Conservation (phyloP, 2,329 filamentous ascomycete genomes). For the Talaromyces funiculosus region DNA sequence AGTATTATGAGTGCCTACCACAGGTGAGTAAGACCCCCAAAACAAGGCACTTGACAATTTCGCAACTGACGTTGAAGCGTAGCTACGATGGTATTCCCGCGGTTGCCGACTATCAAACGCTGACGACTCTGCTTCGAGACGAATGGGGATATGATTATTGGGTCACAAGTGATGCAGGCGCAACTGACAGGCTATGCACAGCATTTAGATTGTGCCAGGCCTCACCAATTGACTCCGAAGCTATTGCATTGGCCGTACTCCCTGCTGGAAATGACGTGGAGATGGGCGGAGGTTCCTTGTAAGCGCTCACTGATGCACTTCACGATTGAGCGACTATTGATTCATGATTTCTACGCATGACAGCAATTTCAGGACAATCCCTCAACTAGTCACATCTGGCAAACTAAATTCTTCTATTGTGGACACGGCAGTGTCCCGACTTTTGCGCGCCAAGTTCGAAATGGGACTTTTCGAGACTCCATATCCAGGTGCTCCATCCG, state of each 20-base stretch:
- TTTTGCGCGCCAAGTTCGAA: conserved; percentile 63
- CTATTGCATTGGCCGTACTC: conserved; percentile 58
- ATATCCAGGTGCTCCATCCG: conserved; percentile 53
- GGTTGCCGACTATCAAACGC: conserved; percentile 58
- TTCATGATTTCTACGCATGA: conserved; percentile 6
- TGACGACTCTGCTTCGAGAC: conserved; percentile 63
- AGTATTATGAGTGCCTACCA: conserved; percentile 71
- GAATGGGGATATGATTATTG: conserved; percentile 71
- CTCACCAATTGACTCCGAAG: conserved; percentile 58
- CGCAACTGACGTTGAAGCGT: not conserved
- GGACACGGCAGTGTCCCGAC: conserved; percentile 60
- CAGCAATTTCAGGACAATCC: conserved; percentile 60
- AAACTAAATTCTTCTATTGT: conserved; percentile 55
- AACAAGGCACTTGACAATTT: not conserved
- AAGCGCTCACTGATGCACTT: conserved; percentile 12
- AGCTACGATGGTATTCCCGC: conserved; percentile 65
- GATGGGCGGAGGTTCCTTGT: conserved; percentile 69
- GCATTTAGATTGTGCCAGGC: conserved; percentile 59
- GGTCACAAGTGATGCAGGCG: conserved; percentile 61
- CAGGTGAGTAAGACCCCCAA: conserved; percentile 31
- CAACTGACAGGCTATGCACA: conserved; percentile 61
- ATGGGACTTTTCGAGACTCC: conserved; percentile 68
- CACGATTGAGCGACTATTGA: not conserved
- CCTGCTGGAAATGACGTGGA: conserved; percentile 66
- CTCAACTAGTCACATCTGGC: conserved; percentile 57